Base-by-base conservation (phyloP, 2,329 filamentous ascomycete genomes). In the Pseudomassariella vexata region DNA sequence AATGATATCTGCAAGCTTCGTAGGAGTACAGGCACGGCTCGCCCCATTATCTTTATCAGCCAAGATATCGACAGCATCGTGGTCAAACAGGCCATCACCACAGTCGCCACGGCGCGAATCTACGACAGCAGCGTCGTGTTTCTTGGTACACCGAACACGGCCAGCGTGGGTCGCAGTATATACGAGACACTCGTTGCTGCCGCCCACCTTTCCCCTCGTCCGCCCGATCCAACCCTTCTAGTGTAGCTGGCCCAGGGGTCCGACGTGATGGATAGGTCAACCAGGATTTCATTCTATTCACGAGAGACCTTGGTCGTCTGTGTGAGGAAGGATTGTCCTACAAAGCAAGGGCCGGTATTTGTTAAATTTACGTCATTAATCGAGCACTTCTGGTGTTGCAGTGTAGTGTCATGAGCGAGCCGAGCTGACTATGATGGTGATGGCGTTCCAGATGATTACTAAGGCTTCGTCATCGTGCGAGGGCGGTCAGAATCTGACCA, bases 41-140 rank as follows among this genome's bases (percentile, higher is more conserved):
- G 50, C 3, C 49, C 50, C 18, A 49, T 53, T 27, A 42, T 54
- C 35, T 54, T 54, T 20, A 25, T 54, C 15, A 45, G 46, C 18
- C 50, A 54, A 15, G 50, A 49, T n/a, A 12, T 54, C 2, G 50
- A 49, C 11, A 49, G 50, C n/a, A 33, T 54, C 2, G 28, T 54
- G 7, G 34, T 54, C 28, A 54, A 54, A 28, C 49, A 54, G 33
- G 48, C 50, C 9, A 32, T 54, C 26, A 47, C 48, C 33, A 49
- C 45, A 7, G 50, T 49, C 5, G 50, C 48, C 7, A 40, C 52
- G 27, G 52, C 50, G 16, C 42, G 50, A 28, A 53, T 53, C 15
- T 53, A 52, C 33, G 49, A 48, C 23, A 39, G 48, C 24, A 49
- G 50, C 20, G 51, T 49, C 24, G 42, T 54, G 15, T 54, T 54